These are phyloP conservation scores for Cutaneotrichosporon dermatis DNA, from an alignment of 1,284 basidiomycete species.

Conservation along the genomic window DNA sequence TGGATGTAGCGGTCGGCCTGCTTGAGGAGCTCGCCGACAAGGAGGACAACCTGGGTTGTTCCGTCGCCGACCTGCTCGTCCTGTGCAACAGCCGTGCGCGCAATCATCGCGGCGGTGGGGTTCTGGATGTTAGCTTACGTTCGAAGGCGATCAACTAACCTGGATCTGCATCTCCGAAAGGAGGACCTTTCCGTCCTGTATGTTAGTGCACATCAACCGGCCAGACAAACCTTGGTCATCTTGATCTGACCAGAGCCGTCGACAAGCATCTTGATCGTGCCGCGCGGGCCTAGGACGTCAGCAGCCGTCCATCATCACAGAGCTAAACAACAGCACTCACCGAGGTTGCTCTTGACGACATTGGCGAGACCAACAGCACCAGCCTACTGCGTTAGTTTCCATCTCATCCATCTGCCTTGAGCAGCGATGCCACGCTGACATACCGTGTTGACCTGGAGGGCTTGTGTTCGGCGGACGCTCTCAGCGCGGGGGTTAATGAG, in stretches of 20 bases:
- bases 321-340: slow-evolving; percentile 50
- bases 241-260: slow-evolving; percentile 98
- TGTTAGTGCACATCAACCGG: background rate
- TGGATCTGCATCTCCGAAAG: slow-evolving; percentile 99
- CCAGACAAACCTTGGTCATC: slow-evolving; percentile 76
- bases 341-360: slow-evolving; percentile 95
- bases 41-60: slow-evolving; percentile 92
- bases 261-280: slow-evolving; percentile 98
- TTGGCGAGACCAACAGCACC: slow-evolving; percentile 96
- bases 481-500: slow-evolving; percentile 94
- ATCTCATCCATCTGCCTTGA: background rate
- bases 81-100: slow-evolving; percentile 94
- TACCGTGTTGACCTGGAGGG: slow-evolving; percentile 73
- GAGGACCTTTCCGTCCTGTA: slow-evolving; percentile 87
- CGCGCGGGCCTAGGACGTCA: slow-evolving; percentile 67
- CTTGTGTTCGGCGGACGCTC: slow-evolving; percentile 85
- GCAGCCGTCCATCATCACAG: background rate
- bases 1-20: slow-evolving; percentile 97
- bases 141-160: slow-evolving; percentile 28
- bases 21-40: slow-evolving; percentile 95
- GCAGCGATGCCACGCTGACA: slow-evolving; percentile 4
- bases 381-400: slow-evolving; percentile 20
- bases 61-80: slow-evolving; percentile 99
- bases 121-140: slow-evolving; percentile 54
- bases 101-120: slow-evolving; percentile 98